Evolutionary conservation across 2,329 filamentous ascomycete genomes (phyloP), one percentile per base, ranked within the genome.

Genomic region (Sarocladium brachiariae): DNA sequence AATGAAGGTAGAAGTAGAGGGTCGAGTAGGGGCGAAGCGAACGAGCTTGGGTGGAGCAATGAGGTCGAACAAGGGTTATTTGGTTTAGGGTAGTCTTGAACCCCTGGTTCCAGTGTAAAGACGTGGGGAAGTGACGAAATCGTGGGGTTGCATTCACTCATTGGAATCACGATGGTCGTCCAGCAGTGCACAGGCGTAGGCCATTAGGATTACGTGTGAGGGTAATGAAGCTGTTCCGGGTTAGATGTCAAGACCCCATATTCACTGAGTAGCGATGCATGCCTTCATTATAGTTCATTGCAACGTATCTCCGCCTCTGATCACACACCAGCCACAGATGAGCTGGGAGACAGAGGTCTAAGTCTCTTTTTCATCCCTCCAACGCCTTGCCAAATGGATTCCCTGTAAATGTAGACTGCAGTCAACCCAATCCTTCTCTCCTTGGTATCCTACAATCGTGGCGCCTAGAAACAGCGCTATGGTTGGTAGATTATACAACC

Each of bases 371-470:
- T 18, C 27, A 11, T 47, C 27, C 43, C 14, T 19, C 43, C 43
- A 47, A 47, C 43, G 43, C 43, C 43, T 10, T 33, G 43, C 43
- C 43, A 33, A 47, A 47, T 18, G 33, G 23, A 25, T 13, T 13
- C 39, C 27, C 11, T 19, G 16, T 21, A 45, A 19, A 52, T 37
- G 41, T 50, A 50, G 48, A 45, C 47, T 52, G 49, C 53, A 46
- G 13, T 50, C 16, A 34, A 38, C 23, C 30, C 27, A 16, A 21
- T 33, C 34, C 38, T 14, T 25, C 11, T 13, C 9, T 37, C 19
- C 18, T 41, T 52, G 53, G 35, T 47, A 47, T 47, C 43, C 43
- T 47, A 47, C 43, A 47, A 18, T 47, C 25, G 14, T 33, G 24
- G 9, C 27, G 11, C n/a, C n/a, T n/a, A n/a, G n/a, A n/a, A n/a